A percentile compares a stretch with the other conserved stretches of the same genome.
Evolutionary conservation across 2,329 filamentous ascomycete genomes (phyloP).

Genomic region (Orbilia oligospora): DNA sequence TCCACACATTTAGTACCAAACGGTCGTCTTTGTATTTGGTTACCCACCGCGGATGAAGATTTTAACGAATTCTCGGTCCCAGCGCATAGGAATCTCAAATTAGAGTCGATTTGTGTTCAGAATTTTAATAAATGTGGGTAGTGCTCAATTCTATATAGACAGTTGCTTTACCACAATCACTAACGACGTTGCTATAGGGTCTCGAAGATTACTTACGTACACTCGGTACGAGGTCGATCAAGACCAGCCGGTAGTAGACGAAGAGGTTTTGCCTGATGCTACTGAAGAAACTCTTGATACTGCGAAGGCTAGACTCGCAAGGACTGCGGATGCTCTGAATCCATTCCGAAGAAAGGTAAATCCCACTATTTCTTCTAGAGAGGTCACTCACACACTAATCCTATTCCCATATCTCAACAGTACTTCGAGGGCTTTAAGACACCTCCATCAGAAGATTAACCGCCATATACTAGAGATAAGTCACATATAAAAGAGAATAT

Average conservation of each 20-base stretch:
- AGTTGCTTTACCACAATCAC: conserved; percentile 15
- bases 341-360: conserved; percentile 74
- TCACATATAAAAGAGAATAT: neutral
- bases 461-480: neutral
- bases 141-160: neutral
- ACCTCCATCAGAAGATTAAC: conserved; percentile 29
- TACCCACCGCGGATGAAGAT: conserved; percentile 89
- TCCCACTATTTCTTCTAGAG: neutral
- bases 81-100: conserved; percentile 79
- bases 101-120: conserved; percentile 84
- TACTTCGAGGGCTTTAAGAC: conserved; percentile 69
- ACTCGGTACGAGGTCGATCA: conserved; percentile 75
- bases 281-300: conserved; percentile 63
- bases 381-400: neutral
- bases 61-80: conserved; percentile 83
- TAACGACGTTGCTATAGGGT: conserved; percentile 72
- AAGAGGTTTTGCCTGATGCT: conserved; percentile 65
- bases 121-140: conserved; percentile 90
- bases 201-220: conserved; percentile 89
- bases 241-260: conserved; percentile 64
- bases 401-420: conserved; percentile 54
- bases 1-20: conserved; percentile 80
- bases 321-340: conserved; percentile 77
- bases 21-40: conserved; percentile 93
- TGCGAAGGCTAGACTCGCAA: conserved; percentile 67